Percentiles rank a stretch among this genome's conserved stretches.
These are phyloP conservation scores for Pseudomassariella vexata DNA, from an alignment of 2,329 filamentous ascomycete genomes.

Conservation along the genomic window DNA sequence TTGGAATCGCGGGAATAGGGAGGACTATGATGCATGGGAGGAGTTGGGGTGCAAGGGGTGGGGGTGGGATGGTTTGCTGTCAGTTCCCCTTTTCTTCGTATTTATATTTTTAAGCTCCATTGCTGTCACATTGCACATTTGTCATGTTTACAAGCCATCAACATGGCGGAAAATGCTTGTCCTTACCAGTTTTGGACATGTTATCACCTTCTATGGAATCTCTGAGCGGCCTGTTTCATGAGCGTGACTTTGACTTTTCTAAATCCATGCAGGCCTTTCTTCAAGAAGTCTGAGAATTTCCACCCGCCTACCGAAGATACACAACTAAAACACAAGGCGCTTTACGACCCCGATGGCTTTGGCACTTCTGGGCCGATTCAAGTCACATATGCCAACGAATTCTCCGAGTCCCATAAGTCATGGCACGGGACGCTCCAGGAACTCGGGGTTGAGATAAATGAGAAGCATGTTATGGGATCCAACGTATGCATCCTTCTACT, in stretches of 20 bases:
- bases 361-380: conserved; percentile 42
- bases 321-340: conserved; percentile 27
- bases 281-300: conserved; percentile 44
- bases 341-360: conserved; percentile 32
- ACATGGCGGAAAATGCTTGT: no score
- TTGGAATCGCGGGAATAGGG: conserved; percentile 37
- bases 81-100: conserved; percentile 10
- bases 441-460: conserved; percentile 29
- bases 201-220: no score
- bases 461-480: conserved; percentile 29
- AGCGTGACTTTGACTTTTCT: not conserved
- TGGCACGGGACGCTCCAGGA: conserved; percentile 37
- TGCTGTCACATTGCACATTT: no score
- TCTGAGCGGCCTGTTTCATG: not conserved
- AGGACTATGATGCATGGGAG: conserved; percentile 52
- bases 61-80: conserved; percentile 44
- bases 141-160: no score
- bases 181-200: no score
- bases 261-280: conserved; percentile 34
- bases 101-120: no score
- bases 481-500: no score
- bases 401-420: conserved; percentile 32
- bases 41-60: conserved; percentile 52
- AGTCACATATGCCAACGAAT: conserved; percentile 36
- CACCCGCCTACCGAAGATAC: conserved; percentile 30